Evolutionary conservation across 2,329 filamentous ascomycete species (phyloP).

Genomic region (Hypomyces perniciosus): DNA sequence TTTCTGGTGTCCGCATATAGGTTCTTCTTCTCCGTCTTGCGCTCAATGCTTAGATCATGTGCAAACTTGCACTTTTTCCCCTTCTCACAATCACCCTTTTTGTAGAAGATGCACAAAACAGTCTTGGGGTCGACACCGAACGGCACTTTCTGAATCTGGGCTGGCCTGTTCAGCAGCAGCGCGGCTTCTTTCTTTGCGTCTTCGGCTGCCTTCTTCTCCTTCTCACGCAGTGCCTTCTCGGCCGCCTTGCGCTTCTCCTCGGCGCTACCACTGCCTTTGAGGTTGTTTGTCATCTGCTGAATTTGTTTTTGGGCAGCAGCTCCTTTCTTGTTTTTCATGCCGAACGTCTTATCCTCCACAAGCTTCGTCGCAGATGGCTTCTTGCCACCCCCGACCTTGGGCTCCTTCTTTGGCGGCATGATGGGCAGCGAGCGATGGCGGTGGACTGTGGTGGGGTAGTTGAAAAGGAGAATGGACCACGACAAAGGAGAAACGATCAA

Average conservation of each 20-base stretch:
- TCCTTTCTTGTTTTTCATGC: slow-evolving; percentile 99
- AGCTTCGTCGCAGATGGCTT: slow-evolving; percentile 53
- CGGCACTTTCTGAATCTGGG: slow-evolving; percentile 94
- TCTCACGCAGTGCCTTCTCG: slow-evolving; percentile 62
- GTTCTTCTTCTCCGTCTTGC: slow-evolving; percentile 88
- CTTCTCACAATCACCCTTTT: slow-evolving; percentile 96
- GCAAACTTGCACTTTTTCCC: slow-evolving; percentile 97
- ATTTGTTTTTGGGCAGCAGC: slow-evolving; percentile 85
- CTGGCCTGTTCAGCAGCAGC: slow-evolving; percentile 80
- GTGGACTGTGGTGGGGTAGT: slow-evolving; percentile 10
- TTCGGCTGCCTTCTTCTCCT: slow-evolving; percentile 88
- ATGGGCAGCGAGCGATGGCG: slow-evolving; percentile 32
- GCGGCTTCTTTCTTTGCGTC: slow-evolving; percentile 73
- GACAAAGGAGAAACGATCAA: too few species aligned
- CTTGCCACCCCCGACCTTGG: slow-evolving; percentile 49
- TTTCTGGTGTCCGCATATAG: slow-evolving; percentile 80
- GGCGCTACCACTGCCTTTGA: slow-evolving; percentile 67
- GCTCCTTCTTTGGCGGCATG: slow-evolving; percentile 68
- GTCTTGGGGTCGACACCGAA: slow-evolving; percentile 99
- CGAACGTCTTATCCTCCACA: slow-evolving; percentile 94
- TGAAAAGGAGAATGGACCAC: slow-evolving; percentile 12
- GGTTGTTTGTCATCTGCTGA: slow-evolving; percentile 70
- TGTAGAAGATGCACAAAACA: slow-evolving; percentile 92
- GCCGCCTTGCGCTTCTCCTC: slow-evolving; percentile 79
- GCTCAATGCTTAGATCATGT: slow-evolving; percentile 81